These are phyloP conservation scores for Aspergillus bertholletiae DNA, from an alignment of 495 filamentous ascomycete genomes.

Conservation along the genomic window DNA sequence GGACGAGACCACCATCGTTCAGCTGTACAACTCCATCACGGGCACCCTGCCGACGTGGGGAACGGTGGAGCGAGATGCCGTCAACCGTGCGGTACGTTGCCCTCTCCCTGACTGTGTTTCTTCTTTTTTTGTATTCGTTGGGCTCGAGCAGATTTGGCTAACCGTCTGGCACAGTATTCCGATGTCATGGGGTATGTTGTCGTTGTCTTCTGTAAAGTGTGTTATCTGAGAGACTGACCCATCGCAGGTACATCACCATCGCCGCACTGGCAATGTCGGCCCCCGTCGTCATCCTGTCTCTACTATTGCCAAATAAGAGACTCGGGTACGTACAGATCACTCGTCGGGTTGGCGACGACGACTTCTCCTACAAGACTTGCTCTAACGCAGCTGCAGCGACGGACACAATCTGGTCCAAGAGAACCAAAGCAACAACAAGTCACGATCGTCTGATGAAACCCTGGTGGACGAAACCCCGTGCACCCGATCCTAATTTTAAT, in stretches of 20 bases:
- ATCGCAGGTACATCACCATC: conserved; percentile 37
- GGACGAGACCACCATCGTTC: conserved; percentile 22
- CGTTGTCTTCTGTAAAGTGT: too few species aligned
- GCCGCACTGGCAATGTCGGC: conserved; percentile 38
- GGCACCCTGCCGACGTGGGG: conserved; percentile 39
- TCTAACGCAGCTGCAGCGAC: conserved; percentile 12
- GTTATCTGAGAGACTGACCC: too few species aligned
- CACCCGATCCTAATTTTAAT: neutral
- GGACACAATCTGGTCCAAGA: conserved; percentile 32
- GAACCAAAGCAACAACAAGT: neutral
- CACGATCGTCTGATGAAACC: neutral
- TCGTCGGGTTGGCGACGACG: too few species aligned
- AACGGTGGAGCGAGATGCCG: conserved; percentile 31
- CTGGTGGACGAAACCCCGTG: neutral
- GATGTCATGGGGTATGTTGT: conserved; percentile 36
- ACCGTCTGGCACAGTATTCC: conserved; percentile 32
- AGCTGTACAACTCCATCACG: conserved; percentile 43
- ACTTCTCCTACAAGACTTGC: neutral
- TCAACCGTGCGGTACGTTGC: conserved; percentile 42
- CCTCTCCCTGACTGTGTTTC: too few species aligned
- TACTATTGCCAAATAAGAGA: conserved; percentile 41
- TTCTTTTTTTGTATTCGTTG: too few species aligned
- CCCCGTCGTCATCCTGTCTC: conserved; percentile 31
- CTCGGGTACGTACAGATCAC: conserved; percentile 36
- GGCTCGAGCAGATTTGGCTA: conserved; percentile 2